Conservation (phyloP, 441 rosid species). For the Corymbia calophylla region DNA sequence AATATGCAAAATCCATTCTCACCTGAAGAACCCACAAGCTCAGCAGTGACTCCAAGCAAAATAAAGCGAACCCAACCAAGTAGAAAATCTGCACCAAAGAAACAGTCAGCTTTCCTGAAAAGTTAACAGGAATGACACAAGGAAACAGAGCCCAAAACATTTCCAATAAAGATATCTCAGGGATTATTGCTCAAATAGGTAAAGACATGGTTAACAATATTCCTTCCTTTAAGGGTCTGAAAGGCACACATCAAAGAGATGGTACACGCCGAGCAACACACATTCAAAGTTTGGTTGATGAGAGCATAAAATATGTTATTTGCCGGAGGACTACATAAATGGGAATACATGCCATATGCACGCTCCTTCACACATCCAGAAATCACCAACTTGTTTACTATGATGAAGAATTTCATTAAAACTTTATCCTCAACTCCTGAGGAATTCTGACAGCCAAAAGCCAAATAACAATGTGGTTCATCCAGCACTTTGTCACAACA, state of each 20-base stretch:
- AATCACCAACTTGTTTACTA: not conserved
- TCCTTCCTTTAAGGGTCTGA: not conserved
- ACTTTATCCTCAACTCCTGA: not conserved
- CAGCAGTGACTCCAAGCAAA: constrained; percentile 75
- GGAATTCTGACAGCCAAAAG: not conserved
- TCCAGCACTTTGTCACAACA: not conserved
- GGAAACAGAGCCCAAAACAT: not conserved
- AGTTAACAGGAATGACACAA: not conserved
- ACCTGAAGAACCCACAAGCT: constrained; percentile 98
- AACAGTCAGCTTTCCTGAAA: not conserved
- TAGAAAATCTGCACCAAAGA: constrained; percentile 63
- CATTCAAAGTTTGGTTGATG: not conserved
- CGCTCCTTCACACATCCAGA: not conserved
- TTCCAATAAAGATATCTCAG: not conserved
- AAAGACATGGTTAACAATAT: not conserved
- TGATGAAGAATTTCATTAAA: not conserved
- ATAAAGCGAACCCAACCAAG: constrained; percentile 74
- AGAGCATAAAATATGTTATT: not conserved
- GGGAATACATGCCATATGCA: not conserved
- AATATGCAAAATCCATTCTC: not conserved
- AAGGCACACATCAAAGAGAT: not conserved
- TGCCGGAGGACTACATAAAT: not conserved
- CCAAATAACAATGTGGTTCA: not conserved
- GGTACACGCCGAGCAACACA: not conserved
- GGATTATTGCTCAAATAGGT: not conserved